Evolutionary conservation across 306 rosid species (phyloP), one percentile per base, ranked within the genome.

Genomic region (Acacia melanoxylon): DNA sequence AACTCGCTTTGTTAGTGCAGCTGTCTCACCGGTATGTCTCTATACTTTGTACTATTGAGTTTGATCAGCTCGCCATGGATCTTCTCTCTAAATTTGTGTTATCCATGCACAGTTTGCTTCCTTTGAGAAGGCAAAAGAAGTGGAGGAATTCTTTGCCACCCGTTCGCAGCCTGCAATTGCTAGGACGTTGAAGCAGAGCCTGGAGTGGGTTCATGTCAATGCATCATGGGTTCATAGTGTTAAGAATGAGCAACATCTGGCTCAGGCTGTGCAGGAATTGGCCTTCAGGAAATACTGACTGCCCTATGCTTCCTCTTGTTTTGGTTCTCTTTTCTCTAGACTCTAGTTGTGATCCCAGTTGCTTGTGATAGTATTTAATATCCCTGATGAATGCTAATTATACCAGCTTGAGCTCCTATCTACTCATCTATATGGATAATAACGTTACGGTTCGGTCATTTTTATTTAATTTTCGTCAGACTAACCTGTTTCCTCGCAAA

Each of bases 171-270:
- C 90, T 1, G 33, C 93, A 12, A 86, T 93, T 44, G 88, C 91
- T 37, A 91, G 99, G 89, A 95, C 96, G 19, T 52, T 95, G 82
- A 95, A 86, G 89, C 99, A 95, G 91, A 95, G 99, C 87, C 87
- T 92, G 31, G 99, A 93, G 87, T 84, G 90, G 22, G 92, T 93
- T 37, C 79, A 80, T 78, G 92, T 93, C 46, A 93, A 95, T 65
- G 87, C 94, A 56, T 89, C 83, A 78, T 95, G 97, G 97, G 94
- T 92, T 86, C 81, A 85, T 87, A 81, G 85, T 73, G 76, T 92
- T 79, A 76, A 42, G 90, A 80, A 86, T 25, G 98, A 93, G 89
- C 68, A 56, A 2, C 72, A n/a, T 69, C 90, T 95, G 67, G 79
- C 80, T 8, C 85, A 72, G 25, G 90, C 89, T 46, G 80, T 91